Base-by-base conservation (phyloP, 495 filamentous ascomycete genomes). In the Penicillium flavigenum region DNA sequence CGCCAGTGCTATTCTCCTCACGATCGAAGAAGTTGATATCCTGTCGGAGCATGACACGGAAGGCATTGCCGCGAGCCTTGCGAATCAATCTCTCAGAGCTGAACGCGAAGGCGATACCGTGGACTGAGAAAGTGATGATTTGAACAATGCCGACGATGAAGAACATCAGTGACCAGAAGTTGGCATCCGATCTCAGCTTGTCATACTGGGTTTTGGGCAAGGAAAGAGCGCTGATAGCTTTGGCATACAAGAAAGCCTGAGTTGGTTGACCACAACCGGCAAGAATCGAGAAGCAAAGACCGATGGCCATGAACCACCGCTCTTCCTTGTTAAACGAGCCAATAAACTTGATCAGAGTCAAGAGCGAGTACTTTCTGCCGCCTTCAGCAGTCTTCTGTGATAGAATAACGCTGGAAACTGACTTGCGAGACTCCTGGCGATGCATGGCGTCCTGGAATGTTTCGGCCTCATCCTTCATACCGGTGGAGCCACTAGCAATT, bases 121-220 rank as follows among this genome's bases (percentile, higher is more conserved):
- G 88, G 36, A 64, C 65, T 34, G 79, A 75, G 61, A 88, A 88
- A 2, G 85, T 81, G 49, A 93, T 66, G 57, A 96, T 85, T 65
- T 88, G 84, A 29, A 86, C 81, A 45, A 96, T 69, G 16, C 88
- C 94, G n/a, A 96, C 82, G 82, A 97, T 91, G 22, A 98, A 81
- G 69, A 94, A 98, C 92, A 98, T 96, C 56, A 86, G 69, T 36
- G 83, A 85, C 93, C 94, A 98, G 72, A 97, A 98, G 60, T 94
- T 84, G 42, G 84, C 84, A 42, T 89, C 84, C 3, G 80, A 77
- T 47, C 86, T 80, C 38, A 95, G 70, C 58, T 79, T 69, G 42
- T 38, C 78, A 57, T 72, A 83, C 63, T 74, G 36, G 5, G 41
- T 56, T 14, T 63, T 62, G 12, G 80, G 84, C 5, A 78, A 69